Evolutionary conservation across 441 rosid genomes (phyloP).

Genomic region (Croton setiger): DNA sequence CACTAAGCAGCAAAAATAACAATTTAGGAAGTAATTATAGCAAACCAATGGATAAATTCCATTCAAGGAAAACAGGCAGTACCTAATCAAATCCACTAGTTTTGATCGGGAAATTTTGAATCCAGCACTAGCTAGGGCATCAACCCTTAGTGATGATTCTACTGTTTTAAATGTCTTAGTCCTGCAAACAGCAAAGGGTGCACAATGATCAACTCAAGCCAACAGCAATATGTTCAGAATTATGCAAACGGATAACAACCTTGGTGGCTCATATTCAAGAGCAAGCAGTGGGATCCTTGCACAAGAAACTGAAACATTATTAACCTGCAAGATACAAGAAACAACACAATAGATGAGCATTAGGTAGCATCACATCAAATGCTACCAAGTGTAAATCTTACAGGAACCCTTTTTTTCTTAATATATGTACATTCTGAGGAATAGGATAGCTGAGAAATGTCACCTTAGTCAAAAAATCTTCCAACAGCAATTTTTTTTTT

Average conservation of each 20-base stretch:
- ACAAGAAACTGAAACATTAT: constrained; percentile 77
- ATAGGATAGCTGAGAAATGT: background rate
- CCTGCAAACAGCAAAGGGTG: constrained; percentile 37
- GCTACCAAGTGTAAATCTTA: background rate
- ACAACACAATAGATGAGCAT: constrained; percentile 1
- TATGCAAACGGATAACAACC: constrained; percentile 32
- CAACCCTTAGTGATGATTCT: constrained; percentile 82
- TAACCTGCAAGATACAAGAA: constrained; percentile 43
- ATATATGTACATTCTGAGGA: background rate
- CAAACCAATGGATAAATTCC: background rate
- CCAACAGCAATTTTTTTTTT: background rate
- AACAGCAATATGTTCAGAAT: constrained; percentile 8
- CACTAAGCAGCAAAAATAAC: background rate
- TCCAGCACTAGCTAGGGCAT: constrained; percentile 95
- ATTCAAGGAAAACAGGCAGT: constrained; percentile 8
- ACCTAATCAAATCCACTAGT: constrained; percentile 76
- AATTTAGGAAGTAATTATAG: background rate
- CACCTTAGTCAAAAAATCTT: background rate
- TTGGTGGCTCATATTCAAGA: constrained; percentile 84
- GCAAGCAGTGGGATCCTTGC: constrained; percentile 72
- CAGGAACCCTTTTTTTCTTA: background rate
- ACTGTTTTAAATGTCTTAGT: constrained; percentile 63
- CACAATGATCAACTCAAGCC: constrained; percentile 8
- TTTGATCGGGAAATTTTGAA: constrained; percentile 87
- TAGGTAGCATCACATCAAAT: background rate